Evolutionary conservation across 1,139 yeast species (phyloP).

Genomic region (Blastobotrys ciferrii): DNA sequence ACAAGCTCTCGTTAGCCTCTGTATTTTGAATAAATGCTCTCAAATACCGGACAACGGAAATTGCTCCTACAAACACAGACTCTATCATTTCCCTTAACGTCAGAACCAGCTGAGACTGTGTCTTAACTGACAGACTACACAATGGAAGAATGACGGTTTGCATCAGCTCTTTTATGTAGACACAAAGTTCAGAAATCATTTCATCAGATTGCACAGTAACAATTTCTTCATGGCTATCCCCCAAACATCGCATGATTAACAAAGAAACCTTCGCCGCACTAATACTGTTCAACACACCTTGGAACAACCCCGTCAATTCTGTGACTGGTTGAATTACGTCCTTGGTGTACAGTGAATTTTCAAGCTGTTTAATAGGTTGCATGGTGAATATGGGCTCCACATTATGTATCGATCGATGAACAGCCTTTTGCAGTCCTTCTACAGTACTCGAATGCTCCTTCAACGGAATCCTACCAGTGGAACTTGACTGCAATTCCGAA

Average conservation of each 20-base stretch:
- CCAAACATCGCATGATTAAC: slow-evolving; percentile 2
- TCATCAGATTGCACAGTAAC: slow-evolving; percentile 7
- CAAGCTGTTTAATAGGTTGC: neutral
- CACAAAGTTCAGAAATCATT: neutral
- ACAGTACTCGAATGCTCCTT: slow-evolving; percentile 2
- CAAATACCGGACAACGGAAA: neutral
- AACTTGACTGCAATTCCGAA: neutral
- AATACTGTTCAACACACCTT: slow-evolving; percentile 1
- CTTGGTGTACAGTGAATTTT: neutral
- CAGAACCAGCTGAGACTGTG: neutral
- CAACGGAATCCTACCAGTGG: neutral
- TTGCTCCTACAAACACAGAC: neutral
- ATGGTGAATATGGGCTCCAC: neutral
- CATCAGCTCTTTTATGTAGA: neutral
- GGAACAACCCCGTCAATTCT: slow-evolving; percentile 2
- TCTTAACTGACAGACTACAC: neutral
- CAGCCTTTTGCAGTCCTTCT: slow-evolving; percentile 6
- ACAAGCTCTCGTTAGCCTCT: neutral
- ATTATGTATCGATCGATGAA: neutral
- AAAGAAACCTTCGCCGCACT: slow-evolving; percentile 6
- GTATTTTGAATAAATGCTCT: slow-evolving; percentile 1
- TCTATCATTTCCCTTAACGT: neutral
- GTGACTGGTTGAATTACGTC: neutral
- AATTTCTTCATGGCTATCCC: slow-evolving; percentile 3
- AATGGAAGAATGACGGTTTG: neutral